Conservation (phyloP, 257 asterid species). For the Cruciata laevipes region DNA sequence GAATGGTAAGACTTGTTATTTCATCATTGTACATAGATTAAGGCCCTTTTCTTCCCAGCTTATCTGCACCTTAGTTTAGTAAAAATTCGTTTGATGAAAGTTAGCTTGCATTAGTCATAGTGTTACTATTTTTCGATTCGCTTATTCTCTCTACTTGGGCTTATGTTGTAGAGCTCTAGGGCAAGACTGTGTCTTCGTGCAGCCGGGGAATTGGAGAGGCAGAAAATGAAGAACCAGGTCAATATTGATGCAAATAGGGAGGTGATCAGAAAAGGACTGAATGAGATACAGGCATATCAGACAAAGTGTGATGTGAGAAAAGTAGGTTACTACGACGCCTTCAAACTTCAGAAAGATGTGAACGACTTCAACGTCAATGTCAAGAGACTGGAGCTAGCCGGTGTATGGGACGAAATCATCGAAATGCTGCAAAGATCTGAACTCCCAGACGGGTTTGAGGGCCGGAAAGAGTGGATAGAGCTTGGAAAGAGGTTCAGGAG, state of each 20-base stretch:
- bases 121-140: background rate
- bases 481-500: slow-evolving; percentile 61
- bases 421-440: slow-evolving; percentile 72
- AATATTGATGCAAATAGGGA: slow-evolving; percentile 44
- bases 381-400: slow-evolving; percentile 56
- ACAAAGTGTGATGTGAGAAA: slow-evolving; percentile 55
- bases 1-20: slow-evolving; percentile 44
- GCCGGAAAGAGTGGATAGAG: slow-evolving; percentile 63
- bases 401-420: slow-evolving; percentile 66
- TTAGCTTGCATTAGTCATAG: background rate
- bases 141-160: background rate
- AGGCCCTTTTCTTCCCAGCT: no score
- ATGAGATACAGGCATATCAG: slow-evolving; percentile 56
- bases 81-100: no score
- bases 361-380: slow-evolving; percentile 62
- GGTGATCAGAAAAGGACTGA: slow-evolving; percentile 37
- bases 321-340: slow-evolving; percentile 76
- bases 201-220: slow-evolving; percentile 70
- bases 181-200: slow-evolving; percentile 84
- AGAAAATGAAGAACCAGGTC: slow-evolving; percentile 52
- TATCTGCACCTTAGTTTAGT: no score
- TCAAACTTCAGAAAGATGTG: slow-evolving; percentile 50
- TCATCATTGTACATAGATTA: background rate
- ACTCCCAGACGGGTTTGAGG: slow-evolving; percentile 83
- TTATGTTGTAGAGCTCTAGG: slow-evolving; percentile 48